A percentile compares a stretch with the other conserved stretches of the same genome.
phyloP scores from a whole-genome alignment of 345 rosid genomes.

The Dipteronia dyeriana region DNA sequence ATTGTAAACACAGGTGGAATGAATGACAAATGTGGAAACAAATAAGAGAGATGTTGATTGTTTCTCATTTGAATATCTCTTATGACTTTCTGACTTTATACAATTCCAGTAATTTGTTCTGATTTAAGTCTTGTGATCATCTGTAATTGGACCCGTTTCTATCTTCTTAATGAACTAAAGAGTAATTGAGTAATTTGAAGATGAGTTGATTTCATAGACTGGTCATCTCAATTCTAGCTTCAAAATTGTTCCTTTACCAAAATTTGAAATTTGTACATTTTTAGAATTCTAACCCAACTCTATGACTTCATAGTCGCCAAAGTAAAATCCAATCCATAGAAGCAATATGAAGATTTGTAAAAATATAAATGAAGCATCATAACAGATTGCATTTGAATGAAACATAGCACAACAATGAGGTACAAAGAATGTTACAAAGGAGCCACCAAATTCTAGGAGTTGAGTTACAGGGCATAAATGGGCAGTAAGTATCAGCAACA shows the following conservation, averaged over 20 bases:
- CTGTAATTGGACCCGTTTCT: neutral
- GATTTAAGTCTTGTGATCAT: neutral
- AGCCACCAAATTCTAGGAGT: neutral
- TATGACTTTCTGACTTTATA: neutral
- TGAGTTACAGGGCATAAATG: neutral
- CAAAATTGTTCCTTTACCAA: no score
- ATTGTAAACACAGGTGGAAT: slow-evolving; percentile 49
- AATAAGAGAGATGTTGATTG: neutral
- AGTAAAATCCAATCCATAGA: neutral
- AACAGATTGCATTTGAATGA: neutral
- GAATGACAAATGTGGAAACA: slow-evolving; percentile 17
- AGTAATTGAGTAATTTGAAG: neutral
- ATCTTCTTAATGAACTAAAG: neutral
- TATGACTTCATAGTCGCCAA: no score
- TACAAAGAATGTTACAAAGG: neutral
- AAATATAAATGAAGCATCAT: neutral
- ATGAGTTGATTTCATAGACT: neutral
- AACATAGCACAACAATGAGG: neutral
- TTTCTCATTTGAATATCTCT: neutral
- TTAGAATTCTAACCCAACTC: no score
- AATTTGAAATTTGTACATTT: no score
- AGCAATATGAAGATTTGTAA: neutral
- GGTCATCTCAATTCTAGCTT: no score
- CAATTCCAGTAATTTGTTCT: no score
- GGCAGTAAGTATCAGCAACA: neutral